phyloP scores from a whole-genome alignment of 495 filamentous ascomycete species.

The Daldinia concentrica region DNA sequence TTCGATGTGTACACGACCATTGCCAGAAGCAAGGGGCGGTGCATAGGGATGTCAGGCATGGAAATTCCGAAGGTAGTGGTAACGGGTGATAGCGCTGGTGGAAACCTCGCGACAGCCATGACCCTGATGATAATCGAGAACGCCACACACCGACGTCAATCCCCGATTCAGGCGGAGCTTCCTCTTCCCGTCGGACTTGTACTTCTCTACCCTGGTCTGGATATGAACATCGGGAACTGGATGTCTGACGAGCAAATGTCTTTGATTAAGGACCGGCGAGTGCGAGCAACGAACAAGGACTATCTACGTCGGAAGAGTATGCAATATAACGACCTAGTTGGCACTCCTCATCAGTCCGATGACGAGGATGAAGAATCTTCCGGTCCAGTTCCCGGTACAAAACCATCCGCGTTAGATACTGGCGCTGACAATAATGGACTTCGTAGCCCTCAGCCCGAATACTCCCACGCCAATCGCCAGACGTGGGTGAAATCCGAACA shows the following conservation, averaged over 20 bases:
- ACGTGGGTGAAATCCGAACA: conserved; percentile 48
- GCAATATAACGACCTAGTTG: conserved; percentile 63
- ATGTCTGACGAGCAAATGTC: conserved; percentile 99
- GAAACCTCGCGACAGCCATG: conserved; percentile 84
- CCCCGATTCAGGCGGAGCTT: conserved; percentile 67
- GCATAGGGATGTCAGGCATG: conserved; percentile 82
- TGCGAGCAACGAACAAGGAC: conserved; percentile 76
- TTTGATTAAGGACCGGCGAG: conserved; percentile 83
- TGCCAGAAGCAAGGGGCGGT: conserved; percentile 77
- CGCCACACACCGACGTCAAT: conserved; percentile 62
- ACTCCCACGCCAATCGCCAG: conserved; percentile 53
- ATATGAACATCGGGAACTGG: conserved; percentile 98
- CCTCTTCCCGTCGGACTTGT: conserved; percentile 84
- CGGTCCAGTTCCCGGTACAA: conserved; percentile 15
- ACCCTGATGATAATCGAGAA: conserved; percentile 89
- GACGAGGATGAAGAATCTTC: conserved; percentile 62
- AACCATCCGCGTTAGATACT: conserved; percentile 23
- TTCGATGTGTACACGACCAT: conserved; percentile 92
- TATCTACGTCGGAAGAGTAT: conserved; percentile 81
- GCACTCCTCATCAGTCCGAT: conserved; percentile 73
- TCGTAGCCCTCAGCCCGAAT: conserved; percentile 53
- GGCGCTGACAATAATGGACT: conserved; percentile 26
- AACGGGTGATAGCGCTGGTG: conserved; percentile 92
- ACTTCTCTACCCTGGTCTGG: conserved; percentile 87
- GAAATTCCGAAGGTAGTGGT: conserved; percentile 77